Evolutionary conservation across 257 asterid genomes (phyloP).

Genomic region (Oldenlandia corymbosa): DNA sequence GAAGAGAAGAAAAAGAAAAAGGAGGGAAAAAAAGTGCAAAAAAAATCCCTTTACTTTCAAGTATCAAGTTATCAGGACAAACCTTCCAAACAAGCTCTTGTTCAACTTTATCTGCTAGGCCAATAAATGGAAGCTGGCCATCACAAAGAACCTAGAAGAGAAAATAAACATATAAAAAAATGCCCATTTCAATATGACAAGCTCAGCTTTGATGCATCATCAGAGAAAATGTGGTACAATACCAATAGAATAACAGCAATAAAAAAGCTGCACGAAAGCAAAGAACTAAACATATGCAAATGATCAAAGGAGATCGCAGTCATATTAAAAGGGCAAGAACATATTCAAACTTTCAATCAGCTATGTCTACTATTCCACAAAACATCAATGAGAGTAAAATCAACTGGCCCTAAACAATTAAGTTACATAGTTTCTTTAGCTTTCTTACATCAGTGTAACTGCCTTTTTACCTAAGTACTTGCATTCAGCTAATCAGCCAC

Average conservation of each 20-base stretch:
- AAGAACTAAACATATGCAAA: not conserved
- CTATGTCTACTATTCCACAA: too few relatives aligned
- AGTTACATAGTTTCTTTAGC: not conserved
- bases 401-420: not conserved
- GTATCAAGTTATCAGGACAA: constrained; percentile 19
- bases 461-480: not conserved
- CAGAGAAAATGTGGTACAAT: constrained; percentile 1
- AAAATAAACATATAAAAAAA: constrained; percentile 9
- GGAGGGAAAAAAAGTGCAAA: too few relatives aligned
- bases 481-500: not conserved
- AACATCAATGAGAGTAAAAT: not conserved
- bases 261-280: not conserved
- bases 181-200: not conserved
- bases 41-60: not conserved
- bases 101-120: constrained; percentile 82
- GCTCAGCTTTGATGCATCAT: constrained; percentile 14
- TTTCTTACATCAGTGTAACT: not conserved
- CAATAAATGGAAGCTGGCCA: constrained; percentile 90
- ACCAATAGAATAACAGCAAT: not conserved
- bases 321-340: not conserved
- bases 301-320: not conserved
- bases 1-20: too few relatives aligned
- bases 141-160: constrained; percentile 70
- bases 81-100: constrained; percentile 98
- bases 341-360: not conserved